Evolutionary conservation across 2,329 filamentous ascomycete genomes (phyloP), one percentile per base, ranked within the genome.

Genomic region (Xylariomycetidae sp.): DNA sequence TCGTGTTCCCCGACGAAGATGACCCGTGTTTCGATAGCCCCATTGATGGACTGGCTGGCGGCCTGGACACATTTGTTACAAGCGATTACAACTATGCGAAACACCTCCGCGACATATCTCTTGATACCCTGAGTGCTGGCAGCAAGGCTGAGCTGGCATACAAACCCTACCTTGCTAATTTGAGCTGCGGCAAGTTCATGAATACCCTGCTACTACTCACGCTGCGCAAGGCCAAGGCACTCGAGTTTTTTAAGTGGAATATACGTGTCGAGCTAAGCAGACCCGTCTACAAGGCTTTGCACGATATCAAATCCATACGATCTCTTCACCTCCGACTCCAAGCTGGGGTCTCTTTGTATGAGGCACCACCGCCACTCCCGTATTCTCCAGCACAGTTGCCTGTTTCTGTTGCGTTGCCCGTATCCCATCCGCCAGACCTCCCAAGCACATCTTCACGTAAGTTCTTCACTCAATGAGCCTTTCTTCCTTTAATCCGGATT

Each of bases 201-300:
- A 82, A 77, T 44, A 79, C 75, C 1, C 54, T 82, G 26, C 54
- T 82, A 5, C 64, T 72, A 18, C 48, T 80, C 49, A 70, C 74
- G 1, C 50, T 82, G 40, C 72, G 69, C 45, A 74, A 72, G 44
- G 68, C 76, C 17, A 64, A 57, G 27, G 59, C 64, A 1, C 62
- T 82, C 16, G 77, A 82, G 49, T 62, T 62, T 3, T 80, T 82
- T 47, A 64, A 72, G 42, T 82, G 78, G 78, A 78, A 82, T 50
- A 73, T 81, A 34, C 69, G 75, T 6, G 70, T 82, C 34, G 77
- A 82, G 51, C 63, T 82, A 8, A 77, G 70, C 49, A 63, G 73
- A 5, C 67, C 67, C 2, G 67, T 82, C 4, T 81, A 77, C 56
- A 64, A 64, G 36, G 66, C 67, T 20, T 60, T 82, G 9, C 77